A percentile compares a stretch with the other conserved stretches of the same genome.
phyloP scores from a whole-genome alignment of 176 grass and related monocot species.

The Triticum turgidum region DNA sequence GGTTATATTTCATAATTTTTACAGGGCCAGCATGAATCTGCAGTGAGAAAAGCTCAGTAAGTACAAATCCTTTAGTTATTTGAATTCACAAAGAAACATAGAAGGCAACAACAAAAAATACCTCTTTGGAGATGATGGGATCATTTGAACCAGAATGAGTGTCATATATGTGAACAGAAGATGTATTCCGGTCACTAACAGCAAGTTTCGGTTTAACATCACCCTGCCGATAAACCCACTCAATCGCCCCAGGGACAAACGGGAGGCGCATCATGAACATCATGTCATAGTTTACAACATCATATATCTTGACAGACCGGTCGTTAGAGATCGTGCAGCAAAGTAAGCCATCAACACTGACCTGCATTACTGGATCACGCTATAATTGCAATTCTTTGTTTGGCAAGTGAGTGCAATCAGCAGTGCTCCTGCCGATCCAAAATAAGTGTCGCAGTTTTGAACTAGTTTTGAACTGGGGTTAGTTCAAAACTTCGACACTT shows the following conservation, averaged over 20 bases:
- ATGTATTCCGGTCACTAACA: conserved; percentile 70
- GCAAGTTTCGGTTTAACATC: conserved; percentile 92
- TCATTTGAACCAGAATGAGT: conserved; percentile 85
- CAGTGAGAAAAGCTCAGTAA: conserved; percentile 20
- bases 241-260: conserved; percentile 75
- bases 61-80: not conserved
- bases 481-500: too few relatives aligned
- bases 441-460: too few relatives aligned
- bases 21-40: conserved; percentile 88
- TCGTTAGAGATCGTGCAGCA: conserved; percentile 93
- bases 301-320: conserved; percentile 84
- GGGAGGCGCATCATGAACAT: conserved; percentile 97
- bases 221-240: conserved; percentile 90
- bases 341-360: conserved; percentile 81
- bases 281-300: conserved; percentile 99
- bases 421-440: too few relatives aligned
- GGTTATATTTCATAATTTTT: conserved; percentile 93
- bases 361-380: conserved; percentile 63
- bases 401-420: not conserved
- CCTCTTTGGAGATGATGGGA: conserved; percentile 92
- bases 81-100: conserved; percentile 21
- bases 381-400: conserved; percentile 46
- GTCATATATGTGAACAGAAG: conserved; percentile 82
- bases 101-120: conserved; percentile 22
- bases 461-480: too few relatives aligned